phyloP scores from a whole-genome alignment of 1,139 yeast genomes.

The Yamadazyma triangularis region DNA sequence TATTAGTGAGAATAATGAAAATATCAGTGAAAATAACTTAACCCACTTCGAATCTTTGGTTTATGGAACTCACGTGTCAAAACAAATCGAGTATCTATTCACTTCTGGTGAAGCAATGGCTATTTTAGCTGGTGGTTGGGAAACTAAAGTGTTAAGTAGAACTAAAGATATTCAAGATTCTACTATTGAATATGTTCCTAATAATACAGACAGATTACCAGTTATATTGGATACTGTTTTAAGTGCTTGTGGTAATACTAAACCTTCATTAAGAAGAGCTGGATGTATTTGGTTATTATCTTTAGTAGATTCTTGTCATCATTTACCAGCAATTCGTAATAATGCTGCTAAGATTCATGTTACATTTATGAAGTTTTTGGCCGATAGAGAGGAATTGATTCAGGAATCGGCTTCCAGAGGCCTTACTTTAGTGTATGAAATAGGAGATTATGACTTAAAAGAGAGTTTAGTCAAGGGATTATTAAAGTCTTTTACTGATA shows the following conservation, averaged over 20 bases:
- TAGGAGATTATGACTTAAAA: conserved; percentile 64
- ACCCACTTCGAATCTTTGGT: conserved; percentile 41
- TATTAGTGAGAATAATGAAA: no score
- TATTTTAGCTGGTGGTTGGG: conserved; percentile 73
- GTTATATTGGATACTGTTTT: conserved; percentile 46
- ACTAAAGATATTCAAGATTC: conserved; percentile 48
- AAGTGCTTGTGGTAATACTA: conserved; percentile 54
- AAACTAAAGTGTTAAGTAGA: conserved; percentile 50
- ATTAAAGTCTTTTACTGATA: conserved; percentile 73
- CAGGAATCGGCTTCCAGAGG: conserved; percentile 95
- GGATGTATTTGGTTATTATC: conserved; percentile 87
- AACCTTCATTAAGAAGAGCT: conserved; percentile 70
- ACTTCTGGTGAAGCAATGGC: conserved; percentile 82
- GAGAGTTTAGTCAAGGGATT: conserved; percentile 75
- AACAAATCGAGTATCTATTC: conserved; percentile 70
- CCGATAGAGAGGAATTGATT: conserved; percentile 75
- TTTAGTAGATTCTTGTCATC: conserved; percentile 68
- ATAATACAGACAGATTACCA: conserved; percentile 21
- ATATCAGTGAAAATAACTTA: no score
- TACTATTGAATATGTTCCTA: conserved; percentile 14
- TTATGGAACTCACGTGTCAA: conserved; percentile 58
- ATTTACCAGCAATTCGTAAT: conserved; percentile 35
- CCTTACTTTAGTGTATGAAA: conserved; percentile 72
- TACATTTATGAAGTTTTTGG: conserved; percentile 69
- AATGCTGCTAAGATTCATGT: conserved; percentile 58